Conservation (phyloP, 2,329 filamentous ascomycete genomes). For the Claviceps monticola region DNA sequence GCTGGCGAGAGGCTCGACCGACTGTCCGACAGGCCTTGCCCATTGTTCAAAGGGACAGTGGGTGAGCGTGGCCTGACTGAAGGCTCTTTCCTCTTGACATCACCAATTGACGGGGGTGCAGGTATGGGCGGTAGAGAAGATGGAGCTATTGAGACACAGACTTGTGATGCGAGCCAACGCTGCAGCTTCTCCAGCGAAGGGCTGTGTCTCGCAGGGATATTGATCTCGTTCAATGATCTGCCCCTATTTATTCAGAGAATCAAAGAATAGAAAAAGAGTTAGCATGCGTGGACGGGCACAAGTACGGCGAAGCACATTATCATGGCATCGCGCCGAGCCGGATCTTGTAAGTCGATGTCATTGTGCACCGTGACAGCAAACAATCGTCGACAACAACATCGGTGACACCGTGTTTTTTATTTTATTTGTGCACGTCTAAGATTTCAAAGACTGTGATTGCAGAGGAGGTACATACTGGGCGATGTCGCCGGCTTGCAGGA, state of each 20-base stretch:
- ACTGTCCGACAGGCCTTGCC: conserved; percentile 4
- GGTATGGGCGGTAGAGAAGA: conserved; percentile 4
- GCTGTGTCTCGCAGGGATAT: conserved; percentile 35
- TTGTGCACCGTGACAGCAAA: conserved; percentile 1
- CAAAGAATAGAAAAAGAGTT: not conserved
- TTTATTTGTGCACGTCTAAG: not conserved
- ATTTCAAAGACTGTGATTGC: conserved; percentile 7
- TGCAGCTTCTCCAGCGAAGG: conserved; percentile 30
- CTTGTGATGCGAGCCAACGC: conserved; percentile 20
- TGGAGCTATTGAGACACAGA: conserved; percentile 10
- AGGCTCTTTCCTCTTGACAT: conserved; percentile 5
- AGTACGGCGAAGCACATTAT: not conserved
- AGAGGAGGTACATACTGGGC: conserved; percentile 36
- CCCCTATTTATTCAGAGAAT: conserved; percentile 13
- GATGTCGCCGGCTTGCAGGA: conserved; percentile 43
- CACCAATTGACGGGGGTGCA: not conserved
- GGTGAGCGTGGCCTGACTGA: conserved; percentile 7
- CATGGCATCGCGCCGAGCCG: not conserved
- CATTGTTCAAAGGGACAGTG: conserved; percentile 6
- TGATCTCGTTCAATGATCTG: conserved; percentile 35
- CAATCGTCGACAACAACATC: not conserved
- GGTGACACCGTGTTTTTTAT: not conserved
- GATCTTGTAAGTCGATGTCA: not conserved
- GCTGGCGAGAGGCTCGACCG: conserved; percentile 7
- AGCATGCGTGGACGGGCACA: not conserved